These are phyloP conservation scores for Boletellus ananas DNA, from an alignment of 768 basidiomycete species.

Conservation along the genomic window DNA sequence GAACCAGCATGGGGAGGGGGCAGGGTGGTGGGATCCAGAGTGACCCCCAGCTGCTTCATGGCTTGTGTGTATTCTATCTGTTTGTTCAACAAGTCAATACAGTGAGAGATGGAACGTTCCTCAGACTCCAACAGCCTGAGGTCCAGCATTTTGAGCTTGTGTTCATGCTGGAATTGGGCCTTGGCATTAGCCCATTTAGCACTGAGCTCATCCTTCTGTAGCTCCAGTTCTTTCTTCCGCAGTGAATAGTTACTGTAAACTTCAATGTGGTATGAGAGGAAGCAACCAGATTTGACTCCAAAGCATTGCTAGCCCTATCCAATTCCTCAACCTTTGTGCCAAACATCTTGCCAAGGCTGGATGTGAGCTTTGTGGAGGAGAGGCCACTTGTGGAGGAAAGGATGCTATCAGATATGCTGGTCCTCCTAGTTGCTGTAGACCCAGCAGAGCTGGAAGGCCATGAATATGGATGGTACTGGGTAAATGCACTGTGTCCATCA, in stretches of 20 bases:
- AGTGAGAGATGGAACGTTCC: background rate
- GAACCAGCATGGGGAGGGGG: no score
- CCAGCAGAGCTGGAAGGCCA: background rate
- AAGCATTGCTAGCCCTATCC: background rate
- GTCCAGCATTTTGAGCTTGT: slow-evolving; percentile 1
- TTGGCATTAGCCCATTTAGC: background rate
- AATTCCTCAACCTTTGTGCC: background rate
- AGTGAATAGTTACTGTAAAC: background rate
- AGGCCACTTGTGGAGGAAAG: background rate
- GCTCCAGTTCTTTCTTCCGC: slow-evolving; percentile 1
- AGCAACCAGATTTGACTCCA: background rate
- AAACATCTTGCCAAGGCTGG: background rate
- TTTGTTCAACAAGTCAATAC: background rate
- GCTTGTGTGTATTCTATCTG: background rate
- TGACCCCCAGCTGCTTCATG: background rate
- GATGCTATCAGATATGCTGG: background rate
- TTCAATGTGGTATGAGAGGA: background rate
- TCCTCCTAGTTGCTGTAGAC: background rate
- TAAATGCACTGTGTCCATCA: background rate
- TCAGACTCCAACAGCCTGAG: background rate
- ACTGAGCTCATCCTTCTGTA: background rate
- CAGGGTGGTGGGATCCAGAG: background rate
- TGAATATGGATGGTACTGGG: background rate
- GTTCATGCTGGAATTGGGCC: background rate
- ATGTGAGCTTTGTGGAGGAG: background rate